Base-by-base conservation (phyloP, 192 early-diverging fungal genomes). In the Entomortierella lignicola region DNA sequence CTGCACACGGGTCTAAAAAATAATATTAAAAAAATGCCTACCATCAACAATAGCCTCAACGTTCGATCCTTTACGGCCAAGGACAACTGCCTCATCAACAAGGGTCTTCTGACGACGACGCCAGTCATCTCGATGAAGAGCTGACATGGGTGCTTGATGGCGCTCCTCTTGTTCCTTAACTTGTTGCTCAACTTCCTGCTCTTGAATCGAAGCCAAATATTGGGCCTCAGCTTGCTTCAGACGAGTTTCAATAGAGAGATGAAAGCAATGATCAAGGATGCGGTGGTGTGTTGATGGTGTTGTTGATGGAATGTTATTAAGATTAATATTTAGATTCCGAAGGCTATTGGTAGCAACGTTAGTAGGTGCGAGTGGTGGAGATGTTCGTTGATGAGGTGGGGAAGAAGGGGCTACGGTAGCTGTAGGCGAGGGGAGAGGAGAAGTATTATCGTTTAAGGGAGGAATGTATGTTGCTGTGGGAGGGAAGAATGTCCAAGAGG, bases 1-100 rank as follows among this genome's bases (percentile, higher is more conserved):
- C 10, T 37, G 34, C n/a, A 37, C 34, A 37, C 34, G 34, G 34
- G 41, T 39, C 43, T 34, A 34, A 58, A 69, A 34, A 20, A 32
- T 0, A 3, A 55, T 37, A 54, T n/a, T 2, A 59, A 59, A 39
- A 29, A 47, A 25, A 61, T 25, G 32, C 69, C 53, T 80, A 87
- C 84, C 84, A 34, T 84, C 83, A 29, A 88, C 85, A 32, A 88
- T 85, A 13, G 87, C 77, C 55, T 88, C 85, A 5, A 88, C 86
- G 7, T 84, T 67, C 70, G 85, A 74, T 81, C 86, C 75, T 71
- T 79, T 80, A 69, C 86, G 39, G 60, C 84, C 69, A 57, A 83
- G 57, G 55, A 82, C 44, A 58, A 81, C 31, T 48, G 85, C 52
- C 69, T 83, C 43, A 57, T 59, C 82, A 63, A 83, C 43, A 67